A percentile compares a stretch with the other conserved stretches of the same genome.
Evolutionary conservation across 1,284 basidiomycete species (phyloP).

Genomic region (Cystobasidiaceae sp.): DNA sequence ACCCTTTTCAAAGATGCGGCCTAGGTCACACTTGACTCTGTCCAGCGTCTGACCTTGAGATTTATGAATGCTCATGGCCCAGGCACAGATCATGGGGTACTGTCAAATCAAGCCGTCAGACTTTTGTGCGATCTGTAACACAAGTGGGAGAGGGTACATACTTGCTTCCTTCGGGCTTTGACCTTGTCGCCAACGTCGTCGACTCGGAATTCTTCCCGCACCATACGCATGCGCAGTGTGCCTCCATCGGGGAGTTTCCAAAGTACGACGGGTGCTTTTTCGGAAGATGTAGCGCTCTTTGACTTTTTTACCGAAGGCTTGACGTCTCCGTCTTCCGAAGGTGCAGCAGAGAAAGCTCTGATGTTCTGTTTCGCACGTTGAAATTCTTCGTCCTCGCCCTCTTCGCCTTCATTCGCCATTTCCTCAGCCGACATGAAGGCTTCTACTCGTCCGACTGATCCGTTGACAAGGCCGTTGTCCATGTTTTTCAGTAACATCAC

Average conservation of each 20-base stretch:
- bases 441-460: slow-evolving; percentile 69
- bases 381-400: slow-evolving; percentile 33
- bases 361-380: slow-evolving; percentile 30
- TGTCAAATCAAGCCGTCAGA: slow-evolving; percentile 40
- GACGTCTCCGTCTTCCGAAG: slow-evolving; percentile 33
- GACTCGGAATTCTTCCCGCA: slow-evolving; percentile 73
- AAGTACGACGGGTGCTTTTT: slow-evolving; percentile 66
- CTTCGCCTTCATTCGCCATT: slow-evolving; percentile 37
- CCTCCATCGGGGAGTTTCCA: slow-evolving; percentile 62
- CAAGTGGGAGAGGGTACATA: slow-evolving; percentile 14
- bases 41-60: slow-evolving; percentile 63
- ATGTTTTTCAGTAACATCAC: slow-evolving; percentile 71
- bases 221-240: slow-evolving; percentile 56
- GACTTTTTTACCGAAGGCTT: slow-evolving; percentile 36
- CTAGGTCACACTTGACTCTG: slow-evolving; percentile 62
- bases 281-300: slow-evolving; percentile 33
- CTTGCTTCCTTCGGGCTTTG: slow-evolving; percentile 53
- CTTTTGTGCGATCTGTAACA: too few relatives aligned
- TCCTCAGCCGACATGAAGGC: slow-evolving; percentile 56
- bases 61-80: slow-evolving; percentile 94
- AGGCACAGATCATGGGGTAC: slow-evolving; percentile 79
- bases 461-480: slow-evolving; percentile 73
- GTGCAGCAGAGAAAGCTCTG: slow-evolving; percentile 35
- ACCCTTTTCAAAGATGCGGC: slow-evolving; percentile 73
- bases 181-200: slow-evolving; percentile 73